Conservation (phyloP, 805 yeast genomes). For the Nematodospora valgi region DNA sequence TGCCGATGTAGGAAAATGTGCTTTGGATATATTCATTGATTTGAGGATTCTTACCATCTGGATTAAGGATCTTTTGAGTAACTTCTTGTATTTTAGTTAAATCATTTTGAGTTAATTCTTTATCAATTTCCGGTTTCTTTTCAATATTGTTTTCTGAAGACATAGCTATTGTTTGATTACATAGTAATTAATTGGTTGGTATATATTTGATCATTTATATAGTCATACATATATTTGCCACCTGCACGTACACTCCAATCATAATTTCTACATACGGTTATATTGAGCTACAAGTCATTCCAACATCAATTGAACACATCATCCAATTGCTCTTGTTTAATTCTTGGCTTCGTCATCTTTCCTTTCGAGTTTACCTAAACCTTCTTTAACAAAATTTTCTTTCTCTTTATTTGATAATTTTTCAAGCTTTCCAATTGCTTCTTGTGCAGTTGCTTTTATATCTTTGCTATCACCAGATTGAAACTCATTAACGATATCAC, state of each 20-base stretch:
- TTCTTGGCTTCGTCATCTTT: too few species aligned
- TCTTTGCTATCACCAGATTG: constrained; percentile 1
- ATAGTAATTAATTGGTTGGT: too few species aligned
- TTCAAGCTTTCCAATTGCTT: constrained; percentile 8
- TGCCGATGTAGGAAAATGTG: constrained; percentile 24
- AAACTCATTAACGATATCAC: constrained; percentile 8
- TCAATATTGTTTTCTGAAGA: too few species aligned
- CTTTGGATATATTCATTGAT: constrained; percentile 24
- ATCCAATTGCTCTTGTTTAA: too few species aligned
- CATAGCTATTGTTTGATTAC: too few species aligned
- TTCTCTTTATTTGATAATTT: constrained; percentile 7
- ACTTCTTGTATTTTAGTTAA: constrained; percentile 4
- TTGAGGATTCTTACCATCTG: constrained; percentile 25
- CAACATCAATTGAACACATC: too few species aligned
- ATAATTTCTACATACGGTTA: too few species aligned
- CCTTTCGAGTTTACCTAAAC: constrained; percentile 11
- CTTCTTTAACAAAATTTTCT: constrained; percentile 10
- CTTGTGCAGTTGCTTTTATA: background rate
- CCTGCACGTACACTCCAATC: too few species aligned
- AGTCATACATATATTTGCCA: too few species aligned
- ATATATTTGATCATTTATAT: too few species aligned
- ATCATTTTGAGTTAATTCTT: constrained; percentile 3
- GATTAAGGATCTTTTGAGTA: constrained; percentile 19
- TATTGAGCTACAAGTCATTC: too few species aligned
- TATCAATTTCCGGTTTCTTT: constrained; percentile 1